These are phyloP conservation scores for Knoxia roxburghii DNA, from an alignment of 257 asterid species.

Conservation along the genomic window DNA sequence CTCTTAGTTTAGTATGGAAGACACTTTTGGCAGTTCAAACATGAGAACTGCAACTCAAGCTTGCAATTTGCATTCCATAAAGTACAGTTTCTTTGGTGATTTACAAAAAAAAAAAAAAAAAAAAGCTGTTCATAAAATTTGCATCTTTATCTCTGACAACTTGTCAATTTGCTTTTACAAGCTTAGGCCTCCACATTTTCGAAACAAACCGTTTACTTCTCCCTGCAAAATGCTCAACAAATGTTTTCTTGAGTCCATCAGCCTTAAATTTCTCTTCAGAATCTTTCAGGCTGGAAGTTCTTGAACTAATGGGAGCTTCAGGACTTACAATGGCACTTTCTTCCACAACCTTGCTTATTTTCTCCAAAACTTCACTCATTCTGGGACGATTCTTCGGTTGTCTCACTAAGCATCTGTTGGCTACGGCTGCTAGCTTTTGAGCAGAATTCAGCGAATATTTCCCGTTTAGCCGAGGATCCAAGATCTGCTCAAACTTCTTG, in stretches of 20 bases:
- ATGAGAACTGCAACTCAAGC: not conserved
- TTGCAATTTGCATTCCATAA: not conserved
- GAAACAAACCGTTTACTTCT: conserved; percentile 41
- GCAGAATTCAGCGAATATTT: conserved; percentile 54
- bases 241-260: conserved; percentile 39
- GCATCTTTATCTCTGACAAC: not conserved
- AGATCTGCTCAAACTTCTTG: conserved; percentile 65
- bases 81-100: too few relatives aligned
- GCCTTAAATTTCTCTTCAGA: conserved; percentile 21
- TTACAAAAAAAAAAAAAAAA: too few relatives aligned
- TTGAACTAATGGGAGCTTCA: conserved; percentile 18
- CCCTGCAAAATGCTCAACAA: conserved; percentile 44
- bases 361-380: conserved; percentile 67
- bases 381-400: conserved; percentile 72
- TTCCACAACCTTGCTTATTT: conserved; percentile 46
- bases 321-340: conserved; percentile 26
- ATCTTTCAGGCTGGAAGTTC: conserved; percentile 19
- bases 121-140: too few relatives aligned
- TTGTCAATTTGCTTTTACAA: conserved; percentile 25
- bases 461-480: conserved; percentile 78
- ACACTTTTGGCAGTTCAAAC: not conserved
- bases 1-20: too few relatives aligned
- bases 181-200: conserved; percentile 49
- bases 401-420: conserved; percentile 58
- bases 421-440: conserved; percentile 77